Base-by-base conservation (phyloP, 768 basidiomycete species). In the Paxillus involutus region DNA sequence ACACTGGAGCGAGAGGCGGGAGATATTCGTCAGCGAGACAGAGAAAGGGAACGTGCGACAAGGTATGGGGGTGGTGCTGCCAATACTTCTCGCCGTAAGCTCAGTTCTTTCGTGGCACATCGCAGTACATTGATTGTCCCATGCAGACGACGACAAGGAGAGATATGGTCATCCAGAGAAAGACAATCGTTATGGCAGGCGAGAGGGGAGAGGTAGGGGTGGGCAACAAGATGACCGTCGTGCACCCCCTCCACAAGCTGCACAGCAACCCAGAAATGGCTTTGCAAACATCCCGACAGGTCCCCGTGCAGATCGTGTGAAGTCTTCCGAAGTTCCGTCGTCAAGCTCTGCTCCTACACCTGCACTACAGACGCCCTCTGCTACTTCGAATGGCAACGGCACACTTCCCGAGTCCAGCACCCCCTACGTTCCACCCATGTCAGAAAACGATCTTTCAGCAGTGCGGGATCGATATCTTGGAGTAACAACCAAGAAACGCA, bases 381-480 rank as follows among this genome's bases (percentile, higher is more conserved):
- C 61, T 58, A 39, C 19, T 62, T 54, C 46, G 43, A 63, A 35
- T 52, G 55, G 57, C 49, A 58, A 56, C 41, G 63, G 56, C 47
- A 57, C 64, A 21, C 70, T 72, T 17, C 66, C 74, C 10, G 74
- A 75, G 16, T 66, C 75, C 2, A 74, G 75, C 6, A 67, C 73
- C 9, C 57, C 73, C 5, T 80, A 75, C 52, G 74, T 75, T 12
- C 79, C 90, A 1, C 83, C 85, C 4, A 89, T 93, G 85, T 84
- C 89, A 1, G 87, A 89, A 46, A 81, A 77, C 45, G 95, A 96
- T 65, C 78, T 96, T 7, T 77, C 78, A 0, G 90, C 88, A 0
- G 88, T 98, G 61, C 88, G 93, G 8, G 91, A 94, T 21, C 85
- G 96, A 36, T 98, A 99, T 70, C 86, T 99, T 32, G 97, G 97